Percentiles rank a stretch among this genome's conserved stretches.
Conservation (phyloP, 805 yeast species). For the Blastobotrys muscicola region DNA sequence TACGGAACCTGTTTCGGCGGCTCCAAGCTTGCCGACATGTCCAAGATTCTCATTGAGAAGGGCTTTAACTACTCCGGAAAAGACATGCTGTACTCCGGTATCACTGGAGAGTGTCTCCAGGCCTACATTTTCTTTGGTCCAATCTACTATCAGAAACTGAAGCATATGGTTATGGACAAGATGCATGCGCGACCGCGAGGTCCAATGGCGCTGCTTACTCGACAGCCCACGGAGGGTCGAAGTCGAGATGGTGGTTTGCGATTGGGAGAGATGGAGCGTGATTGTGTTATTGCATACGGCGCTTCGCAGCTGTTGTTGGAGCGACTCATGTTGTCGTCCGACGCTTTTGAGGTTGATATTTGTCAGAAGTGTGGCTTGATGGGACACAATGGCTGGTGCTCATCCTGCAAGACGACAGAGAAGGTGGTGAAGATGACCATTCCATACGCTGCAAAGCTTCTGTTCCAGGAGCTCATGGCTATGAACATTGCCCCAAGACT, state of each 20-base stretch:
- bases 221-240: conserved; percentile 99
- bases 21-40: conserved; percentile 92
- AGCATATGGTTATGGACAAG: conserved; percentile 97
- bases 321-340: conserved; percentile 92
- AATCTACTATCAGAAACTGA: conserved; percentile 92
- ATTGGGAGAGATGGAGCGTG: conserved; percentile 99
- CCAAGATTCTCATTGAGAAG: conserved; percentile 74
- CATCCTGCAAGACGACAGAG: conserved; percentile 87
- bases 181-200: conserved; percentile 99
- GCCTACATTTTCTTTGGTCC: conserved; percentile 99
- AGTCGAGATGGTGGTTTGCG: conserved; percentile 98
- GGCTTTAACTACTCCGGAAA: conserved; percentile 95
- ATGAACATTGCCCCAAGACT: conserved; percentile 98
- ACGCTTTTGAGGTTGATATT: conserved; percentile 94
- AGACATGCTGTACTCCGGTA: conserved; percentile 95
- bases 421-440: conserved; percentile 85
- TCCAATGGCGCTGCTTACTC: conserved; percentile 93
- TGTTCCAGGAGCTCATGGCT: conserved; percentile 95
- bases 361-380: conserved; percentile 91
- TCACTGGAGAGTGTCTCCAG: conserved; percentile 93
- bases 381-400: conserved; percentile 98
- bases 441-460: conserved; percentile 96
- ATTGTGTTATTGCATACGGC: conserved; percentile 98
- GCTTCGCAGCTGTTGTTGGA: conserved; percentile 91
- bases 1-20: conserved; percentile 99